A percentile compares a stretch with the other conserved stretches of the same genome.
Evolutionary conservation across 192 early-diverging fungal species (phyloP).

Genomic region (Coemansia umbellata): DNA sequence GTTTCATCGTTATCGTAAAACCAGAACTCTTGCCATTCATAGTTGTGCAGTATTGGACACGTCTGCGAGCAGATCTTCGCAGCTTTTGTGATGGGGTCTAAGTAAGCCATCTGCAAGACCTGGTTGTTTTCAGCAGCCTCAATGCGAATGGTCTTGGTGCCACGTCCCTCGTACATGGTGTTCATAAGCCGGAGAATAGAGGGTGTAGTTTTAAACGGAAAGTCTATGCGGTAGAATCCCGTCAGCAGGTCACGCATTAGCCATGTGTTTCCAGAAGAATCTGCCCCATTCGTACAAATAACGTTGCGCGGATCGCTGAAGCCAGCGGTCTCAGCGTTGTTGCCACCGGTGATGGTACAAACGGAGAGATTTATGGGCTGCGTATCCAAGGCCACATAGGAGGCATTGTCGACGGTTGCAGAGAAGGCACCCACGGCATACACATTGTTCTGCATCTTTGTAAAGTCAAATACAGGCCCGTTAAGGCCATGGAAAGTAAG

Average conservation of each 20-base stretch:
- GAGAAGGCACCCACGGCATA: slow-evolving; percentile 70
- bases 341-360: slow-evolving; percentile 52
- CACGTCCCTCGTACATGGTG: slow-evolving; percentile 52
- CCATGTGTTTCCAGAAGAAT: slow-evolving; percentile 57
- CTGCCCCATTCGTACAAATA: slow-evolving; percentile 40
- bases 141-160: slow-evolving; percentile 65
- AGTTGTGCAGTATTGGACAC: slow-evolving; percentile 40
- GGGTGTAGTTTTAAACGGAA: slow-evolving; percentile 55
- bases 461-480: slow-evolving; percentile 61
- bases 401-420: slow-evolving; percentile 60
- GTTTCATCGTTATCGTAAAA: slow-evolving; percentile 47
- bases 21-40: slow-evolving; percentile 48
- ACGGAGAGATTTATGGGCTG: slow-evolving; percentile 53
- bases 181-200: slow-evolving; percentile 67
- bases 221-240: slow-evolving; percentile 63
- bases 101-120: slow-evolving; percentile 58
- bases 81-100: slow-evolving; percentile 54
- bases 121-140: slow-evolving; percentile 56
- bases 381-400: slow-evolving; percentile 39
- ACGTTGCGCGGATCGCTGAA: slow-evolving; percentile 49
- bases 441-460: slow-evolving; percentile 48
- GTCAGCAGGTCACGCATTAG: slow-evolving; percentile 64
- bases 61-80: slow-evolving; percentile 33
- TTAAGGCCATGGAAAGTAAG: slow-evolving; percentile 68
- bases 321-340: slow-evolving; percentile 37